Percentiles rank a stretch among this genome's conserved stretches.
Conservation (phyloP, 371 early-diverging fungal genomes). For the Smittium culicis region DNA sequence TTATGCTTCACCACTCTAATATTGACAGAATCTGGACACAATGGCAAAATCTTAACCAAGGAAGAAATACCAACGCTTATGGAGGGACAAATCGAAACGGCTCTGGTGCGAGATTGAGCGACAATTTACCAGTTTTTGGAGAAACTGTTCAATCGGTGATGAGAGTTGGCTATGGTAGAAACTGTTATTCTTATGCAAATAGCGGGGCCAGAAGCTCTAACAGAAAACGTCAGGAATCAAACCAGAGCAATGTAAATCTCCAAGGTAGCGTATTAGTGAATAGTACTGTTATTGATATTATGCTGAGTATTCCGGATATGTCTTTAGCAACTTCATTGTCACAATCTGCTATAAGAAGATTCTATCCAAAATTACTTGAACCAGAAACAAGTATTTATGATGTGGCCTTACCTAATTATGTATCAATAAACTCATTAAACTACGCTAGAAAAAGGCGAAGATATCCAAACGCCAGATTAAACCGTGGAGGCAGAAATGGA, state of each 20-base stretch:
- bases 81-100: constrained; percentile 10
- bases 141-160: constrained; percentile 4
- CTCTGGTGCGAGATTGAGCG: not conserved
- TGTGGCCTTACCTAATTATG: not conserved
- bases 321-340: not conserved
- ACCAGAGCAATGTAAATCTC: not conserved
- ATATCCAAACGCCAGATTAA: not conserved
- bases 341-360: not conserved
- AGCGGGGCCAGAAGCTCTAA: constrained; percentile 4
- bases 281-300: not conserved
- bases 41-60: constrained; percentile 31
- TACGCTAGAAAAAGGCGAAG: not conserved
- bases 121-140: not conserved
- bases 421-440: not conserved
- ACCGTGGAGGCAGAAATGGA: not conserved
- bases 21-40: constrained; percentile 36
- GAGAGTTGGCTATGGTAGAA: not conserved
- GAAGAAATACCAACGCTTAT: constrained; percentile 27
- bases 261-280: not conserved
- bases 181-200: constrained; percentile 1
- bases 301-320: not conserved
- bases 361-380: not conserved
- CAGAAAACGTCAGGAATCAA: not conserved
- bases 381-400: not conserved
- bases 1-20: constrained; percentile 36